Percentiles rank a stretch among this genome's conserved stretches.
These are phyloP conservation scores for Ananas comosus DNA, from an alignment of 176 grass and related monocot species.

Conservation along the genomic window DNA sequence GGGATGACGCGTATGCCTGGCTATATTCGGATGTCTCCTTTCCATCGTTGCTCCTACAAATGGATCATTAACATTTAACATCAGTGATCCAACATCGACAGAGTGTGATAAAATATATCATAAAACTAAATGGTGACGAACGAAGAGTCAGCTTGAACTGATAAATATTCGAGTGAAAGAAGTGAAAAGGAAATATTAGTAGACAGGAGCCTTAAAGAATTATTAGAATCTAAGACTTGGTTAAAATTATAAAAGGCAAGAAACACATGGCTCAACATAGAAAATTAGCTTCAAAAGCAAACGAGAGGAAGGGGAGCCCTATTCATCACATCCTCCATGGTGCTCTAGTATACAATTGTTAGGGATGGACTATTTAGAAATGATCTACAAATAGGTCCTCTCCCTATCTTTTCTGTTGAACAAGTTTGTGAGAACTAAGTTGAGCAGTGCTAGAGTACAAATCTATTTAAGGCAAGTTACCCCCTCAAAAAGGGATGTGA, in stretches of 20 bases:
- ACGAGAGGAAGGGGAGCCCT: background rate
- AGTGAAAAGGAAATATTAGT: background rate
- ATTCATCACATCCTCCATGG: too few species aligned
- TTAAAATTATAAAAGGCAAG: background rate
- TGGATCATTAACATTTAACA: background rate
- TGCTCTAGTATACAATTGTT: too few species aligned
- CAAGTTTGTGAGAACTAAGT: too few species aligned
- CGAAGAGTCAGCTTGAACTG: background rate
- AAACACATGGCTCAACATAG: background rate
- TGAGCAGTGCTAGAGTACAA: too few species aligned
- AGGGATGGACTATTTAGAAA: too few species aligned
- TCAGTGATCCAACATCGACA: background rate
- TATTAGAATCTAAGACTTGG: background rate
- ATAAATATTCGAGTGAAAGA: slow-evolving; percentile 1
- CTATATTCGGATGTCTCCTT: slow-evolving; percentile 43
- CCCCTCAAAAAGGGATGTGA: too few species aligned
- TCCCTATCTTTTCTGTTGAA: too few species aligned
- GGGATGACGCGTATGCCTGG: slow-evolving; percentile 30
- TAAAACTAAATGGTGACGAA: too few species aligned
- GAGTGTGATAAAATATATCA: background rate
- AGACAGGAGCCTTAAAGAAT: background rate
- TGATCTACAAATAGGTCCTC: too few species aligned
- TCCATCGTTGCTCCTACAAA: slow-evolving; percentile 55
- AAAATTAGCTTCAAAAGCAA: background rate
- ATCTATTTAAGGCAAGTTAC: too few species aligned